Evolutionary conservation across 2,329 filamentous ascomycete species (phyloP), one percentile per base, ranked within the genome.

Genomic region (Cladosporium sp.): DNA sequence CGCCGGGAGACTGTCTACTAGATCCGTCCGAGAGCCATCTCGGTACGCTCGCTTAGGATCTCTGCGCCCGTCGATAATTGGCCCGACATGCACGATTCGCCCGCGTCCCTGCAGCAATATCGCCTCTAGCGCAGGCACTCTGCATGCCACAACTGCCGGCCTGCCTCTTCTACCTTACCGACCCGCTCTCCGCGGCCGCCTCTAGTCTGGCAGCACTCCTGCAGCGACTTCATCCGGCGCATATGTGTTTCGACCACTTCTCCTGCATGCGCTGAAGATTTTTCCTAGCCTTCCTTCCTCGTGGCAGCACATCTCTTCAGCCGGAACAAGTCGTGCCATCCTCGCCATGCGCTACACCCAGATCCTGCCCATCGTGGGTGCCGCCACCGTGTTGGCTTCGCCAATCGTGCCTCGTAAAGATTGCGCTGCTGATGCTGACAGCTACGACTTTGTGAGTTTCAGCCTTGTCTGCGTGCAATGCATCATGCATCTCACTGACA

Each of bases 401-500:
- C 52, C 52, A 8, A 44, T 55, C 7, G 39, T 55, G 17, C 52
- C 52, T 55, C 52, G 52, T 28, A 55, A 55, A 47, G 40, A 50
- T 20, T 57, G 55, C 36, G 55, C 47, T 13, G 48, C 37, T 10
- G 47, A 57, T 13, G 47, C 34, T 28, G 48, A 50, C 24, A 45
- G 36, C 19, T 57, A 57, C 55, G 55, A 57, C 55, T 57, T 57
- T 15, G 55, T 57, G 44, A 24, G 55, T 42, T 4, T 12, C 10
- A 20, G n/a, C 19, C 10, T 22, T 0, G 15, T 17, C 1, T 32
- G 13, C 24, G 24, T 10, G 2, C 7, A 4, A 10, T 24, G 20
- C 1, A 8, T n/a, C 28, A 40, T 13, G 5, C 24, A 1, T 5
- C 8, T 17, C 4, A 3, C 53, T 39, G 28, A 57, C 37, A 63